These are phyloP conservation scores for Cenchrus fungigraminus DNA, from an alignment of 176 grass and related monocot species.

Conservation along the genomic window DNA sequence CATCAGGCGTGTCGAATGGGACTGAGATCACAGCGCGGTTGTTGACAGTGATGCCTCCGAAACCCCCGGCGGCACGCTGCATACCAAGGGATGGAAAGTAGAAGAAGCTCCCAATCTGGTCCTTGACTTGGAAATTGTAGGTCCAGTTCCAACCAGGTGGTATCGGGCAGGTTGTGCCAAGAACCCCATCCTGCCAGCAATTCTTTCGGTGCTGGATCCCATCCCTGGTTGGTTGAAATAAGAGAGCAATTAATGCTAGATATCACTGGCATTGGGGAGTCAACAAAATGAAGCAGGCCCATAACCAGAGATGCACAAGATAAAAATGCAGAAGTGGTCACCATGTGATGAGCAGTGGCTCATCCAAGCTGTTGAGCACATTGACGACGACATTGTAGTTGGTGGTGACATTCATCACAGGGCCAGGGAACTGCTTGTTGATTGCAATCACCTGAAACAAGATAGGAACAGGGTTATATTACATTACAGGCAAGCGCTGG, in stretches of 20 bases:
- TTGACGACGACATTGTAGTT: constrained; percentile 83
- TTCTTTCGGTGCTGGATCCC: constrained; percentile 86
- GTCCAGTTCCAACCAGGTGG: constrained; percentile 95
- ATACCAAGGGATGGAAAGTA: constrained; percentile 86
- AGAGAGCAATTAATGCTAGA: not conserved
- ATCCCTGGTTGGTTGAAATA: constrained; percentile 52
- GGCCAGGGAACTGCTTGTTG: constrained; percentile 85
- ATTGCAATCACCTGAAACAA: constrained; percentile 71
- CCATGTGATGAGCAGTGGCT: constrained; percentile 87
- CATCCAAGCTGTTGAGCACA: constrained; percentile 93
- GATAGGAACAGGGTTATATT: not conserved
- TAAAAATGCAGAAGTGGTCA: not conserved
- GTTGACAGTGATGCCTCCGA: constrained; percentile 83
- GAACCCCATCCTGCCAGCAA: constrained; percentile 88
- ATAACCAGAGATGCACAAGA: too few relatives aligned
- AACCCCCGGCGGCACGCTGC: constrained; percentile 79
- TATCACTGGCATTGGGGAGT: not conserved
- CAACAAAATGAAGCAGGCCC: not conserved
- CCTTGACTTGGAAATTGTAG: constrained; percentile 95
- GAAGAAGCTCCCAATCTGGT: constrained; percentile 98
- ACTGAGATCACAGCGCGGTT: constrained; percentile 76
- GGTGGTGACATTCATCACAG: constrained; percentile 74
- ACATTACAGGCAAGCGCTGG: not conserved
- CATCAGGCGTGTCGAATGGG: constrained; percentile 72
- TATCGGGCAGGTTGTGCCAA: constrained; percentile 91